phyloP scores from a whole-genome alignment of 768 basidiomycete species.

The Amanita brunnescens region DNA sequence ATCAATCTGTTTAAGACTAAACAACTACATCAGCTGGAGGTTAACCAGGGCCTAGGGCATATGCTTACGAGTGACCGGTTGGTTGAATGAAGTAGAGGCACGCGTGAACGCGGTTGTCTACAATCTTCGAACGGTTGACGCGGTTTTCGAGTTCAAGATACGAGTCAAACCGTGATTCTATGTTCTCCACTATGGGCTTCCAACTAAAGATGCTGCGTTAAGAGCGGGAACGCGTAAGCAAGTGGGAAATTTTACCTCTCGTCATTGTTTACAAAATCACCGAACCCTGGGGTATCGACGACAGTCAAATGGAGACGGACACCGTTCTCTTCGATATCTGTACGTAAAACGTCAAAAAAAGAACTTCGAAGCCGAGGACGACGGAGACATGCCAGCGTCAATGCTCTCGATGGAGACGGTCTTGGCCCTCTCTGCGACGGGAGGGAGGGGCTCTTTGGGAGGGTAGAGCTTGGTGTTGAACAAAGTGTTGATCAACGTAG shows the following conservation, averaged over 20 bases:
- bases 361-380: constrained; percentile 15
- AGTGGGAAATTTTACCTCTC: constrained; percentile 57
- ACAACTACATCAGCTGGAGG: not conserved
- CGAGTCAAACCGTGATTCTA: constrained; percentile 94
- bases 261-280: constrained; percentile 99
- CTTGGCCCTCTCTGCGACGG: constrained; percentile 79
- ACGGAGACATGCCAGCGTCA: constrained; percentile 70
- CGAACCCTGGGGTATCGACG: constrained; percentile 98
- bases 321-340: constrained; percentile 98
- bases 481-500: constrained; percentile 96
- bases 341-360: constrained; percentile 19
- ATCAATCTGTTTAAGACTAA: constrained; percentile 92
- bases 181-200: constrained; percentile 98
- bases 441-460: constrained; percentile 75
- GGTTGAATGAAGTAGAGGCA: constrained; percentile 99
- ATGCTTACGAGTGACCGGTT: constrained; percentile 89
- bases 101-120: constrained; percentile 96
- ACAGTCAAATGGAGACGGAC: constrained; percentile 96
- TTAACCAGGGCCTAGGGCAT: constrained; percentile 7
- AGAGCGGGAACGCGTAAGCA: constrained; percentile 12
- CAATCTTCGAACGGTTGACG: constrained; percentile 88
- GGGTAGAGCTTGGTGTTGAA: constrained; percentile 97
- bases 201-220: constrained; percentile 47
- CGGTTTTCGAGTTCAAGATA: constrained; percentile 99
- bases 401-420: constrained; percentile 99